A percentile compares a stretch with the other conserved stretches of the same genome.
Evolutionary conservation across 345 rosid genomes (phyloP).

Genomic region (Brassica carinata): DNA sequence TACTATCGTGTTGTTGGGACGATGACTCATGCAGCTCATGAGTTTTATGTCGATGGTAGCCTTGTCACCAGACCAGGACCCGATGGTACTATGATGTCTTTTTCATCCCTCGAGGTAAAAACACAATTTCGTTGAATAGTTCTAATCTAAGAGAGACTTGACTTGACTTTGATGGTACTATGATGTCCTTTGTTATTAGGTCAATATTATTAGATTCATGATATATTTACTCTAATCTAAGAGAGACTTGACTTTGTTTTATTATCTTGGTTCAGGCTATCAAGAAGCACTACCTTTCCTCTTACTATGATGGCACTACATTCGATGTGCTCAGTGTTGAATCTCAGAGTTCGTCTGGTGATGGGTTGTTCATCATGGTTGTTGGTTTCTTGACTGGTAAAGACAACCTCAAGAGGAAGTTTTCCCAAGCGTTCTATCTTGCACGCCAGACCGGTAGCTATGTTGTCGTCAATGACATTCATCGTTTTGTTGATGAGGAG

Average conservation of each 20-base stretch:
- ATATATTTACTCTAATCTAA: background rate
- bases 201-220: background rate
- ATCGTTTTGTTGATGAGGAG: constrained; percentile 28
- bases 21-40: background rate
- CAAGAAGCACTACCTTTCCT: constrained; percentile 21
- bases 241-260: background rate
- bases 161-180: too few relatives aligned
- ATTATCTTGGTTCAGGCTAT: constrained; percentile 26
- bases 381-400: constrained; percentile 34
- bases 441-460: background rate
- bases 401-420: constrained; percentile 29
- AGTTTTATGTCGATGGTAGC: constrained; percentile 19
- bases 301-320: background rate
- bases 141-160: background rate
- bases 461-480: constrained; percentile 34
- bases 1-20: constrained; percentile 6
- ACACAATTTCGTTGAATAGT: background rate
- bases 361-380: constrained; percentile 25
- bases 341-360: constrained; percentile 21
- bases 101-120: constrained; percentile 33
- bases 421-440: constrained; percentile 35
- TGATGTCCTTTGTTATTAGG: background rate
- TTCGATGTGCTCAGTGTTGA: constrained; percentile 33
- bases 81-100: constrained; percentile 39
- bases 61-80: constrained; percentile 32